phyloP scores from a whole-genome alignment of 495 filamentous ascomycete species.

The Daldinia childiae region DNA sequence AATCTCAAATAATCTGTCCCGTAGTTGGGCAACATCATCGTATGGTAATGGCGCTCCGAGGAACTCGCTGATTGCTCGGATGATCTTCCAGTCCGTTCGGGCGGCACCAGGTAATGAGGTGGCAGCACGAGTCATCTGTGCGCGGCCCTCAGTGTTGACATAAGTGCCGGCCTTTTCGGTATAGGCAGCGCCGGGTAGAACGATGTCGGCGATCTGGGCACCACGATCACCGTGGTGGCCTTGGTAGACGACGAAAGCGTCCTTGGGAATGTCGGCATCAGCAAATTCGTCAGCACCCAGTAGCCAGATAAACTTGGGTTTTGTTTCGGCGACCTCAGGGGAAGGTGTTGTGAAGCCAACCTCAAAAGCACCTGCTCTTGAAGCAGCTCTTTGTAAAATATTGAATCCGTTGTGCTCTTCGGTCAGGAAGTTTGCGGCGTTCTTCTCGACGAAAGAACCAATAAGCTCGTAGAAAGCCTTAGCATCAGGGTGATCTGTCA shows the following conservation, averaged over 20 bases:
- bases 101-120: constrained; percentile 86
- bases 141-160: constrained; percentile 95
- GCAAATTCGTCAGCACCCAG: constrained; percentile 92
- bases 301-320: constrained; percentile 95
- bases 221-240: constrained; percentile 96
- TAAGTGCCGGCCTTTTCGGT: constrained; percentile 98
- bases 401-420: constrained; percentile 98
- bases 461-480: constrained; percentile 92
- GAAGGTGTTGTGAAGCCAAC: constrained; percentile 91
- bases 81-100: constrained; percentile 98
- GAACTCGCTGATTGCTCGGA: constrained; percentile 90
- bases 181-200: constrained; percentile 93
- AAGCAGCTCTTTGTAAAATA: constrained; percentile 91
- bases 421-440: constrained; percentile 84
- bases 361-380: constrained; percentile 91
- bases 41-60: constrained; percentile 89
- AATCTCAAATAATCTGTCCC: constrained; percentile 95
- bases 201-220: constrained; percentile 90
- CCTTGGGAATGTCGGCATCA: constrained; percentile 83
- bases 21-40: constrained; percentile 84
- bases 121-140: constrained; percentile 89
- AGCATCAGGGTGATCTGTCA: constrained; percentile 86
- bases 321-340: constrained; percentile 76
- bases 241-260: constrained; percentile 96
- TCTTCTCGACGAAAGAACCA: constrained; percentile 90